A percentile compares a stretch with the other conserved stretches of the same genome.
phyloP scores from a whole-genome alignment of 169 alveolate genomes.

The Plasmodium vinckei region DNA sequence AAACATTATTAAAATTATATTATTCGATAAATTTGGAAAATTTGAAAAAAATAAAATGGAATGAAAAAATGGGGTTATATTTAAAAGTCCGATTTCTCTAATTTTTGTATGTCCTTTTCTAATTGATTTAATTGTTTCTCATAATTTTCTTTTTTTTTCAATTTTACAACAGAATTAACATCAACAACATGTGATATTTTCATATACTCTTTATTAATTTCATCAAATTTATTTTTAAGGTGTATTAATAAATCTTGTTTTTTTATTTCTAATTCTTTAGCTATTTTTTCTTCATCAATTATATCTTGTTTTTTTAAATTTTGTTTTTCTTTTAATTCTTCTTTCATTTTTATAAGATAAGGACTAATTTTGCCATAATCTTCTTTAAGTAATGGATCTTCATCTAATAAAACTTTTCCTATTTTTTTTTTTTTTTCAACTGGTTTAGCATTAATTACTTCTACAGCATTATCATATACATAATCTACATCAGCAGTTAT shows the following conservation, averaged over 20 bases:
- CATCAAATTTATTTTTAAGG: constrained; percentile 73
- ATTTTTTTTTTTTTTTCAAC: constrained; percentile 34
- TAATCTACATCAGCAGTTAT: constrained; percentile 64
- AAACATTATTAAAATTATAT: background rate
- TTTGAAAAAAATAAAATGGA: too few species aligned
- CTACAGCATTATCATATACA: constrained; percentile 76
- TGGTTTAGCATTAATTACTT: constrained; percentile 55
- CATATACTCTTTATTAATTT: constrained; percentile 68
- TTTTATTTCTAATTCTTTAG: constrained; percentile 58
- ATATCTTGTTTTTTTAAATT: constrained; percentile 73
- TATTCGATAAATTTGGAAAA: too few species aligned
- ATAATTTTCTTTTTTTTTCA: constrained; percentile 71
- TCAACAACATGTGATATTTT: constrained; percentile 77
- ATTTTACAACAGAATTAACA: constrained; percentile 68
- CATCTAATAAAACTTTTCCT: constrained; percentile 56
- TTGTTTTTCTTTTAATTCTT: constrained; percentile 72
- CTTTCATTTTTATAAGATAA: constrained; percentile 50
- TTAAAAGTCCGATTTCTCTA: constrained; percentile 41
- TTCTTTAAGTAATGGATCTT: constrained; percentile 54
- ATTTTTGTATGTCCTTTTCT: constrained; percentile 72
- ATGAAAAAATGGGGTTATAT: background rate
- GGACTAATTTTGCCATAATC: constrained; percentile 76
- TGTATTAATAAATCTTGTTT: constrained; percentile 26
- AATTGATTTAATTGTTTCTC: constrained; percentile 66
- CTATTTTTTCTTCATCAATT: constrained; percentile 70